These are phyloP conservation scores for Pyrus bretschneideri DNA, from an alignment of 306 rosid genomes.

Conservation along the genomic window DNA sequence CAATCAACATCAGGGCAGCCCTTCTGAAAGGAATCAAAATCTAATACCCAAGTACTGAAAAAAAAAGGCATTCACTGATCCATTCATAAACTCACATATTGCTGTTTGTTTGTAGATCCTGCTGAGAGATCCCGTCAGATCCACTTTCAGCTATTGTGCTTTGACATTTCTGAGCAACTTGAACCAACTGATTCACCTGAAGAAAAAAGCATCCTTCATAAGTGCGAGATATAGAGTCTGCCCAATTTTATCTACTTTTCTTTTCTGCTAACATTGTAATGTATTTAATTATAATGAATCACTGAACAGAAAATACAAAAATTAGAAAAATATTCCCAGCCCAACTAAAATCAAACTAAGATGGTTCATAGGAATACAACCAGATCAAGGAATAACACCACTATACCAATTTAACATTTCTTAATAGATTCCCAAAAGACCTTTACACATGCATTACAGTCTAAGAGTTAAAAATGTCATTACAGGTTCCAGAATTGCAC, in stretches of 20 bases:
- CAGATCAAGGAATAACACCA: background rate
- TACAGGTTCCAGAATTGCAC: background rate
- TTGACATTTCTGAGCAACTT: slow-evolving; percentile 90
- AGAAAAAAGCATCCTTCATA: background rate
- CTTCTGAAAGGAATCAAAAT: background rate
- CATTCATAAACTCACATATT: slow-evolving; percentile 58
- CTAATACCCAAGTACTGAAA: background rate
- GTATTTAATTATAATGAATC: background rate
- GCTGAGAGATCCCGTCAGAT: slow-evolving; percentile 81
- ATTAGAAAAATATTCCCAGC: background rate
- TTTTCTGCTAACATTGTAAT: background rate
- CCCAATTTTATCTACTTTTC: background rate
- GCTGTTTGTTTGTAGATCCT: slow-evolving; percentile 84
- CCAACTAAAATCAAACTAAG: background rate
- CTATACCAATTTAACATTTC: background rate
- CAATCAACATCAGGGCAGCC: slow-evolving; percentile 9
- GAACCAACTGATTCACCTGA: slow-evolving; percentile 87
- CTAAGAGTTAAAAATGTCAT: background rate
- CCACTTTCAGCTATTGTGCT: slow-evolving; percentile 84
- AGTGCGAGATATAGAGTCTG: background rate
- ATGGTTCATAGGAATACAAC: background rate
- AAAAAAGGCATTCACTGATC: background rate
- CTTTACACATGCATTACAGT: background rate
- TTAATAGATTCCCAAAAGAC: background rate
- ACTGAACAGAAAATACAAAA: background rate